A percentile compares a stretch with the other conserved stretches of the same genome.
Evolutionary conservation across 257 asterid species (phyloP).

Genomic region (Nicotiana obtusifolia): DNA sequence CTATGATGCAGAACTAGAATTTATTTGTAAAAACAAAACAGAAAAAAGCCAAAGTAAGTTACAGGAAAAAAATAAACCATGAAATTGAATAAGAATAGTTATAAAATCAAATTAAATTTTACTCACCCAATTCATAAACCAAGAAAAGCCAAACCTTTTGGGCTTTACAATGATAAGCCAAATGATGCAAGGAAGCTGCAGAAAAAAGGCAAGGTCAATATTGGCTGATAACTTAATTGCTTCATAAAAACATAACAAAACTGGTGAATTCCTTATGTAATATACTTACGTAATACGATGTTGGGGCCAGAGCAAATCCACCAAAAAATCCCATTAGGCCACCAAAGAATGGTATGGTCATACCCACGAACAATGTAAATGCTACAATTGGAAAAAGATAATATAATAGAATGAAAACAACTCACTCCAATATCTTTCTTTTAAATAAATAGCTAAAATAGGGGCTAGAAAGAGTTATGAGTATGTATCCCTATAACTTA

Average conservation of each 20-base stretch:
- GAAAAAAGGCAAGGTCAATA: neutral
- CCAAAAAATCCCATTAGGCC: conserved; percentile 85
- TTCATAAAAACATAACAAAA: neutral
- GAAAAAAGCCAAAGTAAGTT: neutral
- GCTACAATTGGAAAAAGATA: conserved; percentile 21
- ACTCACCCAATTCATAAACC: conserved; percentile 31
- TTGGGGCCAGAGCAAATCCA: conserved; percentile 82
- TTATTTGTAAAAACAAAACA: neutral
- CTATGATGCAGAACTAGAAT: conserved; percentile 39
- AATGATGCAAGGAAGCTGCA: conserved; percentile 33
- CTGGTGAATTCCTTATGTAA: neutral
- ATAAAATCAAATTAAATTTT: neutral
- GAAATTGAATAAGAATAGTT: neutral
- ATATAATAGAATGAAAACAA: neutral
- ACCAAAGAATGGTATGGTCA: conserved; percentile 79
- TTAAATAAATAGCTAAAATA: too few species aligned
- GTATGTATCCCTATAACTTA: conserved; percentile 13
- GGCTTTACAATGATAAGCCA: conserved; percentile 33
- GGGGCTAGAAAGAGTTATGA: neutral
- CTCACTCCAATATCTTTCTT: neutral
- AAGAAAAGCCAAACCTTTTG: conserved; percentile 22
- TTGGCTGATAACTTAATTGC: neutral
- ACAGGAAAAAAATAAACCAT: neutral
- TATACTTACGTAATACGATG: conserved; percentile 57
- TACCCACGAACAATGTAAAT: conserved; percentile 56